Conservation (phyloP, 208 protist species). For the Wallacemonas sp. region DNA sequence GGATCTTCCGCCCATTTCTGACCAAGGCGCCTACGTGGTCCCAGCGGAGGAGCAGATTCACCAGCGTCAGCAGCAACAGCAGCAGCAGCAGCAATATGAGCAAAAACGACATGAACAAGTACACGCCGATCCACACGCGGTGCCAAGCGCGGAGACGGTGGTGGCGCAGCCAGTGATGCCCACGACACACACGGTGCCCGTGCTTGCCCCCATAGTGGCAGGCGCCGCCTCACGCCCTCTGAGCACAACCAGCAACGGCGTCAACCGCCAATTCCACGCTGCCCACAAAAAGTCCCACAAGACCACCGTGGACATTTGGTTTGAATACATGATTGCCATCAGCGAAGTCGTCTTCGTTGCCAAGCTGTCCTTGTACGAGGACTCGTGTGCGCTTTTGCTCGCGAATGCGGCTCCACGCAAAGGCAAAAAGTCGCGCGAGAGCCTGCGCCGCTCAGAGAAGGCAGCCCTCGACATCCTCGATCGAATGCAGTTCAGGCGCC, state of each 20-base stretch:
- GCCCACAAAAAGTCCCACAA: background rate
- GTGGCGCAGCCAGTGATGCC: too few species aligned
- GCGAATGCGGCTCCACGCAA: background rate
- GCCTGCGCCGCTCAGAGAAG: constrained; percentile 1
- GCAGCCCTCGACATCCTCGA: constrained; percentile 19
- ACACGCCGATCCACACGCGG: background rate
- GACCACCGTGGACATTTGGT: constrained; percentile 46
- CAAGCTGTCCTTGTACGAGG: constrained; percentile 63
- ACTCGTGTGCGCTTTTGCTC: constrained; percentile 31
- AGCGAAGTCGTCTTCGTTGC: constrained; percentile 50
- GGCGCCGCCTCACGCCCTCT: background rate
- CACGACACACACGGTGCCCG: background rate
- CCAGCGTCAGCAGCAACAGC: constrained; percentile 10
- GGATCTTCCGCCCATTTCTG: constrained; percentile 1
- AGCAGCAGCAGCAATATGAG: background rate
- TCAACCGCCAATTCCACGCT: background rate
- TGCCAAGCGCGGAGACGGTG: background rate
- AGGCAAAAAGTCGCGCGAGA: background rate
- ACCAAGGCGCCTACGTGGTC: background rate
- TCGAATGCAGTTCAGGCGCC: constrained; percentile 28
- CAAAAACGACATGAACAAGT: background rate
- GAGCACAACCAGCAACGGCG: constrained; percentile 7
- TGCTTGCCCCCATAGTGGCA: background rate
- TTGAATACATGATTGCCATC: constrained; percentile 38
- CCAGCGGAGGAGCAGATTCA: constrained; percentile 1